These are phyloP conservation scores for Dendrobium huoshanense DNA, from an alignment of 106 monocot genomes.

Conservation along the genomic window DNA sequence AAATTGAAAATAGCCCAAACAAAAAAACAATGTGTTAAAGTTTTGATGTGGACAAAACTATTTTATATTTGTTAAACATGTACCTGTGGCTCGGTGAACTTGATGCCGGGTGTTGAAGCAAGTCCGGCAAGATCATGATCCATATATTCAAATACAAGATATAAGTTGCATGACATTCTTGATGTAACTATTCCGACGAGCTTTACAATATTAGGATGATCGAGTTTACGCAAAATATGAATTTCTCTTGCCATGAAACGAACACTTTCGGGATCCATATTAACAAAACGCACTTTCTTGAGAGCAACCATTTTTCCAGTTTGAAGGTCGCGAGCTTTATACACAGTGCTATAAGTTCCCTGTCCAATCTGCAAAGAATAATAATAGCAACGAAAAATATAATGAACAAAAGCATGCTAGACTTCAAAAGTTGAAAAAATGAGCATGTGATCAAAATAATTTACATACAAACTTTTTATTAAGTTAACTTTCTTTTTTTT, in stretches of 20 bases:
- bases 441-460: background rate
- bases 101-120: constrained; percentile 37
- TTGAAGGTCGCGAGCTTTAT: constrained; percentile 43
- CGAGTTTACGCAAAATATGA: constrained; percentile 39
- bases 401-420: background rate
- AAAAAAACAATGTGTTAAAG: background rate
- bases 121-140: constrained; percentile 69
- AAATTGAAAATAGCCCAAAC: background rate
- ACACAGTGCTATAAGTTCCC: constrained; percentile 66
- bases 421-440: background rate
- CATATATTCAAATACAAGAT: constrained; percentile 69
- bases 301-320: constrained; percentile 50
- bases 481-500: background rate
- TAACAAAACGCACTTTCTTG: constrained; percentile 57
- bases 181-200: constrained; percentile 50
- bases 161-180: constrained; percentile 38
- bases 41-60: background rate
- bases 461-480: background rate
- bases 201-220: constrained; percentile 57
- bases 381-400: background rate
- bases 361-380: constrained; percentile 48
- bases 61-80: background rate
- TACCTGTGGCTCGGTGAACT: constrained; percentile 59
- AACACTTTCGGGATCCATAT: constrained; percentile 65
- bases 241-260: constrained; percentile 72